Conservation (phyloP, 371 early-diverging fungal genomes). For the Mortierella sp. region DNA sequence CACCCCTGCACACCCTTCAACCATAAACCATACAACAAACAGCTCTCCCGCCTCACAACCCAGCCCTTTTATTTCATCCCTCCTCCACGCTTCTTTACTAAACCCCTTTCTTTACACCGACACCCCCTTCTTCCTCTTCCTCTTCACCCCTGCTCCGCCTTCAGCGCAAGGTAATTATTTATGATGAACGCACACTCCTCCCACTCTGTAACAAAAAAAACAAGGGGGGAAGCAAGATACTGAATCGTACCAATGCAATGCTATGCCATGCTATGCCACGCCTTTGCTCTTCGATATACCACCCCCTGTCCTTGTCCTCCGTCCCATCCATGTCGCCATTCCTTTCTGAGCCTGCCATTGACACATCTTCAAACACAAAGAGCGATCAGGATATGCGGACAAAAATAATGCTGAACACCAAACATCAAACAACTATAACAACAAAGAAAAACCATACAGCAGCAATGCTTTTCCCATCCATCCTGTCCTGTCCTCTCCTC, state of each 20-base stretch:
- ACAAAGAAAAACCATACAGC: conserved; percentile 3
- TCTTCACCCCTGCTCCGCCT: background rate
- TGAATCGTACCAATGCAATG: background rate
- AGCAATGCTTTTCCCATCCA: background rate
- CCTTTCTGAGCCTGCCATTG: conserved; percentile 5
- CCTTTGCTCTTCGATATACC: background rate
- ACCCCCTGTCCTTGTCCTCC: background rate
- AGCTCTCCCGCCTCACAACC: background rate
- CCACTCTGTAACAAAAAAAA: background rate
- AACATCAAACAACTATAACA: too few species aligned
- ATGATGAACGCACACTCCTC: background rate
- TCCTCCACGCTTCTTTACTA: background rate
- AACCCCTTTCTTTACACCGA: background rate
- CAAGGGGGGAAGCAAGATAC: background rate
- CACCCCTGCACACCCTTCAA: too few species aligned
- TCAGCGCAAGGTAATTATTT: conserved; percentile 2
- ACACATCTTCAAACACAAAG: background rate
- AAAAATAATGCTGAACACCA: background rate
- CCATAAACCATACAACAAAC: background rate
- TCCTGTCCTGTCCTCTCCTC: background rate
- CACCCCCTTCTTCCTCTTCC: background rate
- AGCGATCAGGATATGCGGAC: conserved; percentile 8
- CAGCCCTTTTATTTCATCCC: background rate
- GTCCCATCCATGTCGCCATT: conserved; percentile 3
- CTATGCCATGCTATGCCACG: too few species aligned